Base-by-base conservation (phyloP, 768 basidiomycete species). In the Leucocoprinus leucothites region DNA sequence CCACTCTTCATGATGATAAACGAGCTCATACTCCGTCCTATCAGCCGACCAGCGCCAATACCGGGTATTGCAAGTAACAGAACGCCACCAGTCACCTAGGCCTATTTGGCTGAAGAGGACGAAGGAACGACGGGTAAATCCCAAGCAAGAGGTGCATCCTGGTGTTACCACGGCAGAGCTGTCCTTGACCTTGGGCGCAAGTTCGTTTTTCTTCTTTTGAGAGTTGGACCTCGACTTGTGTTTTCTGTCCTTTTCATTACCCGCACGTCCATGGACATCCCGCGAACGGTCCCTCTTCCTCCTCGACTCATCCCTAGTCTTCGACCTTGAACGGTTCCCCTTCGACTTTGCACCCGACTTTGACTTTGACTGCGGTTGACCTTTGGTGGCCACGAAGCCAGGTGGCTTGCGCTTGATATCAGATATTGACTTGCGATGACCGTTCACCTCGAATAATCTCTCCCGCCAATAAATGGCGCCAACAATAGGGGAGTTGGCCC, bases 401-500 rank as follows among this genome's bases (percentile, higher is more conserved):
- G 70, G 69, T n/a, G 71, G 66, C 24, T 67, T 75, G 34, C 70
- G 59, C 58, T 75, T 72, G 25, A 81, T 59, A 40, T 79, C 78
- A 3, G 66, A 51, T 41, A 80, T 57, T 35, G 64, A 63, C 58
- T 72, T 75, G 56, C 67, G 70, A 38, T 72, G 68, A 0, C 79
- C 79, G 42, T 66, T 61, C 7, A 81, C 66, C 62, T 81, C 79
- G 24, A 82, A 70, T 8, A 66, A 64, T 63, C 77, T 77, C 42
- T 80, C 78, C 53, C 69, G 69, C 80, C 81, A 82, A 55, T 78
- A 70, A 38, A 82, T 79, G 5, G 69, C 71, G 1, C 77, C 81
- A 6, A 78, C 78, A n/a, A 62, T 61, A 3, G 71, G 58, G 7
- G 70, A 57, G 14, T 62, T 58, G n/a, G 38, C 16, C 4, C 58